Percentiles rank a stretch among this genome's conserved stretches.
Evolutionary conservation across 2,329 filamentous ascomycete genomes (phyloP).

Genomic region (Fusarium odoratissimum): DNA sequence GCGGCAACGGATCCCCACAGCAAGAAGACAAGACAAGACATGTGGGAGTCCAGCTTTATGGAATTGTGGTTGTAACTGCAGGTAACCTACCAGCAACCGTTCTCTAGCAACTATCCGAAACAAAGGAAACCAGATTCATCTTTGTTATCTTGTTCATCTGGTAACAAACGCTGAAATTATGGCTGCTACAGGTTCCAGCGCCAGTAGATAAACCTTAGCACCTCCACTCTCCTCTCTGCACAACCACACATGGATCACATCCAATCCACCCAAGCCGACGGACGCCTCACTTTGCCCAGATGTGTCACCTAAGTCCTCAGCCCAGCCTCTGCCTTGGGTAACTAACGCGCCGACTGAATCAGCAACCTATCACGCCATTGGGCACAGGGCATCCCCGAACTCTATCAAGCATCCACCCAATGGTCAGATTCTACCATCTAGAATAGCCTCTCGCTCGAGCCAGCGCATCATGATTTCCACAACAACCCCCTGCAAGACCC

Average conservation of each 20-base stretch:
- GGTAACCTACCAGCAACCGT: conserved; percentile 21
- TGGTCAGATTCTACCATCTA: not conserved
- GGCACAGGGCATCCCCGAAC: conserved; percentile 16
- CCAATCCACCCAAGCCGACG: conserved; percentile 5
- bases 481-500: conserved; percentile 35
- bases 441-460: not conserved
- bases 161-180: not conserved
- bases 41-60: conserved; percentile 5
- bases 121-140: conserved; percentile 10
- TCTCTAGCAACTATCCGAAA: conserved; percentile 14
- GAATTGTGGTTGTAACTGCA: conserved; percentile 29
- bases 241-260: conserved; percentile 8
- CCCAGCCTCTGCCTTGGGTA: not conserved
- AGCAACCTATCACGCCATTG: conserved; percentile 31
- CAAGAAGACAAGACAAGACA: not conserved
- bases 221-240: conserved; percentile 18
- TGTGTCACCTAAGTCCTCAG: conserved; percentile 9
- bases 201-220: conserved; percentile 5
- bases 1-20: conserved; percentile 31
- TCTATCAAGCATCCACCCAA: conserved; percentile 4
- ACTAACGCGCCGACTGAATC: conserved; percentile 19
- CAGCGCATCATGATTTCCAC: conserved; percentile 17
- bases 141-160: not conserved
- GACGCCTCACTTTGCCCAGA: conserved; percentile 30
- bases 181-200: not conserved